Conservation (phyloP, 73 alveolate species). For the Uronychia binucleata region DNA sequence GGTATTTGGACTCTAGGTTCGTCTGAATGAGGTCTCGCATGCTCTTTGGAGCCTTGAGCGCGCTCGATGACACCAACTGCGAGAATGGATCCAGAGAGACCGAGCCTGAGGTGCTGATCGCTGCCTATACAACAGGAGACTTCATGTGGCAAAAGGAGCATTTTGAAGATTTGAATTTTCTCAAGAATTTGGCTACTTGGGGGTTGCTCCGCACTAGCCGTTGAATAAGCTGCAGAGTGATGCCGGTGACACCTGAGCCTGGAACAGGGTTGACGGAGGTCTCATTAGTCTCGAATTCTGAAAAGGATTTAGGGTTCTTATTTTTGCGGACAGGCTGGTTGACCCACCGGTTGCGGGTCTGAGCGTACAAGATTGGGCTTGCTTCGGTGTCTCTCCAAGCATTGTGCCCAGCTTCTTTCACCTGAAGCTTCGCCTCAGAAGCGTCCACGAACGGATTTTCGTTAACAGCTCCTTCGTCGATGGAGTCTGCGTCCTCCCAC, state of each 20-base stretch:
- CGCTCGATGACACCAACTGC: no score
- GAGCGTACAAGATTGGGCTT: neutral
- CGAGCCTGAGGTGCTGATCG: no score
- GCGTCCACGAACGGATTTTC: no score
- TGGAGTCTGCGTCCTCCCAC: no score
- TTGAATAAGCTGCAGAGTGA: neutral
- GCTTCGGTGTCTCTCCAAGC: no score
- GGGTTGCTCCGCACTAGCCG: neutral
- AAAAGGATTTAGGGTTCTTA: neutral
- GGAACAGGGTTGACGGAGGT: neutral
- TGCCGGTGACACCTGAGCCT: no score
- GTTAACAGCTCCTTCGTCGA: no score
- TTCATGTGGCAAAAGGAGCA: neutral
- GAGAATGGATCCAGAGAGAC: no score
- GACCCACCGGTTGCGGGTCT: neutral
- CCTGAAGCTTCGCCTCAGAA: no score
- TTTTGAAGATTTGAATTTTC: neutral
- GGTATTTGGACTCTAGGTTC: conserved; percentile 51
- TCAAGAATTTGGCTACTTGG: neutral
- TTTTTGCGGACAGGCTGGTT: neutral
- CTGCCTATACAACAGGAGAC: no score
- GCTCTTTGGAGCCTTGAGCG: neutral
- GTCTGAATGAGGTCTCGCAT: neutral
- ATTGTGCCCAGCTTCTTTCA: no score
- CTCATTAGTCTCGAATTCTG: neutral